Evolutionary conservation across 768 basidiomycete genomes (phyloP).

Genomic region (Chlorophyllum brunneum): DNA sequence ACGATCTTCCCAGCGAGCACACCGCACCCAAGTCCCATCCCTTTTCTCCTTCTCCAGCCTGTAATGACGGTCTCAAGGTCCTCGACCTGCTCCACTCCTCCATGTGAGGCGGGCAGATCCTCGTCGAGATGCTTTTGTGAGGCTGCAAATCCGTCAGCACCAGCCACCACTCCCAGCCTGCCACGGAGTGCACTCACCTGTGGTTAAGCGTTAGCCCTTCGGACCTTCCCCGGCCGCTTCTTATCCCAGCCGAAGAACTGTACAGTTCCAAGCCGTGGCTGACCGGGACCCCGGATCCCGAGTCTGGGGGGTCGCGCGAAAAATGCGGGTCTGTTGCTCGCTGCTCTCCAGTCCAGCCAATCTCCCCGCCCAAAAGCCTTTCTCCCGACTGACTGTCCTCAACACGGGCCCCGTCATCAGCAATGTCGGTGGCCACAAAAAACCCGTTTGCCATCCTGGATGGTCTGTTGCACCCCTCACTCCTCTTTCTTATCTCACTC

Average conservation of each 20-base stretch:
- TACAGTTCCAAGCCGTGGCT: constrained; percentile 46
- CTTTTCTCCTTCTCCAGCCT: constrained; percentile 64
- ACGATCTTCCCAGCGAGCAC: constrained; percentile 48
- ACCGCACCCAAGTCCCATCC: constrained; percentile 92
- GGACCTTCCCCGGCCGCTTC: not conserved
- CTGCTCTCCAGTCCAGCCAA: constrained; percentile 4
- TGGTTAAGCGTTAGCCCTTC: constrained; percentile 52
- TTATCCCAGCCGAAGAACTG: constrained; percentile 31
- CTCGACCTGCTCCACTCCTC: constrained; percentile 75
- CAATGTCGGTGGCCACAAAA: constrained; percentile 88
- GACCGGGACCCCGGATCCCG: constrained; percentile 40
- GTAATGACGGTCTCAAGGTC: constrained; percentile 85
- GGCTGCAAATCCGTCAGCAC: constrained; percentile 35
- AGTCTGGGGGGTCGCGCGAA: constrained; percentile 11
- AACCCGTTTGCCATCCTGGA: constrained; percentile 84
- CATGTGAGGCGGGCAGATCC: constrained; percentile 66
- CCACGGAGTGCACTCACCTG: constrained; percentile 44
- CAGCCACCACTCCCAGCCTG: not conserved
- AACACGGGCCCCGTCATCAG: constrained; percentile 63
- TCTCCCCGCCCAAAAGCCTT: constrained; percentile 10
- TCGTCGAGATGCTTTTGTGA: constrained; percentile 89
- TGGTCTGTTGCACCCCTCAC: constrained; percentile 41
- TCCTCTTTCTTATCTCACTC: constrained; percentile 16
- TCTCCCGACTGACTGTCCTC: constrained; percentile 15
- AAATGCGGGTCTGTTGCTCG: too few species aligned